phyloP scores from a whole-genome alignment of 139 green algal species.

The Chlorella sp. region DNA sequence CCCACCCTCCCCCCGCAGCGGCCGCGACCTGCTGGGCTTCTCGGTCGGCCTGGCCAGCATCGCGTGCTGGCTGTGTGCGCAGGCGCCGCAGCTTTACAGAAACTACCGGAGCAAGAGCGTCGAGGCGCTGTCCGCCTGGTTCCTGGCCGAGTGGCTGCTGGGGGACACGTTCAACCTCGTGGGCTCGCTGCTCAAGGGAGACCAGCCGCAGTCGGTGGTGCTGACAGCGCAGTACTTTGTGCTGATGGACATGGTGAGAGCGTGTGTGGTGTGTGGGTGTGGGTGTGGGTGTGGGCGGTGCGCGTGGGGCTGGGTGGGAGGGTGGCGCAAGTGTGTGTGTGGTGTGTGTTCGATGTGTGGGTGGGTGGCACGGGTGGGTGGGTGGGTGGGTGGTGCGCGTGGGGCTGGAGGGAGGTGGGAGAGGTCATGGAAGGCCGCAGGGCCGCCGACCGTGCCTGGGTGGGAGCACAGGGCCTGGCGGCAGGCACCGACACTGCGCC shows the following conservation, averaged over 20 bases:
- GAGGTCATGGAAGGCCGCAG: too few species aligned
- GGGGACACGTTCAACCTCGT: conserved; percentile 80
- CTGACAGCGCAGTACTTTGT: conserved; percentile 68
- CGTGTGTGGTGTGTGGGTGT: too few species aligned
- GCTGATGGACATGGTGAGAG: conserved; percentile 28
- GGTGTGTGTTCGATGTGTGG: too few species aligned
- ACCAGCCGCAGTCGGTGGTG: conserved; percentile 79
- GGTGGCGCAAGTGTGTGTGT: too few species aligned
- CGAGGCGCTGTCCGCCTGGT: conserved; percentile 83
- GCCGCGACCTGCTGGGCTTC: conserved; percentile 71
- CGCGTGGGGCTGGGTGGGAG: too few species aligned
- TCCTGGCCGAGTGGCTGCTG: conserved; percentile 87
- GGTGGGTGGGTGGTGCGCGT: too few species aligned
- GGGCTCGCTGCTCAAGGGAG: conserved; percentile 78
- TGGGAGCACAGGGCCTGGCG: too few species aligned
- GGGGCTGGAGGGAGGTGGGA: too few species aligned
- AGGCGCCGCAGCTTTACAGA: conserved; percentile 81
- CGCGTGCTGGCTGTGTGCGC: conserved; percentile 64
- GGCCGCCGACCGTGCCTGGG: too few species aligned
- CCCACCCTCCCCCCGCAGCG: conserved; percentile 26
- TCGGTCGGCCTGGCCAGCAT: conserved; percentile 50
- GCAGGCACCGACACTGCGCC: too few species aligned
- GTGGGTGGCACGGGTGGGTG: too few species aligned
- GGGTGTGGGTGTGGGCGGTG: too few species aligned
- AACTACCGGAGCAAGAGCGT: conserved; percentile 80